These are phyloP conservation scores for Chlorophyllum brunneum DNA, from an alignment of 768 basidiomycete genomes.

Conservation along the genomic window DNA sequence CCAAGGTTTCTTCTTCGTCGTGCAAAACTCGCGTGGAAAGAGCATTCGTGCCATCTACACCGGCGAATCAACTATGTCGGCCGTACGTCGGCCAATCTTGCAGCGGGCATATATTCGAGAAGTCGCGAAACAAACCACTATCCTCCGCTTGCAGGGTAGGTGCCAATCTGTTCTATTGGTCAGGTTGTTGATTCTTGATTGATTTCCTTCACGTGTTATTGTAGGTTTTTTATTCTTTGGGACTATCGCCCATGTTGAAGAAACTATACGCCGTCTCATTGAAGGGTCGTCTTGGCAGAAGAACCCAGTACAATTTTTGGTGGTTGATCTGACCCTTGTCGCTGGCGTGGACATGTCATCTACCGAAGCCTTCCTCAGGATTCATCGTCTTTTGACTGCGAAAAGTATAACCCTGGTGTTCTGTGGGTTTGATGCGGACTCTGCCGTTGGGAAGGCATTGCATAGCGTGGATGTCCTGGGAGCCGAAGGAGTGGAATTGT, in stretches of 20 bases:
- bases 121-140: constrained; percentile 86
- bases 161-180: neutral
- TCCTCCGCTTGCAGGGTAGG: constrained; percentile 80
- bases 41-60: constrained; percentile 84
- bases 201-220: neutral
- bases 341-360: constrained; percentile 92
- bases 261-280: constrained; percentile 73
- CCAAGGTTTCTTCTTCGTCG: constrained; percentile 91
- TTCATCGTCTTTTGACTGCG: constrained; percentile 75
- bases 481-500: constrained; percentile 76
- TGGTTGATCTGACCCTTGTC: constrained; percentile 83
- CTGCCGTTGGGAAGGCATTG: constrained; percentile 68
- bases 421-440: constrained; percentile 71
- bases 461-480: constrained; percentile 76
- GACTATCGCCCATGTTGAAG: constrained; percentile 88
- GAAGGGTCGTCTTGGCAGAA: constrained; percentile 65
- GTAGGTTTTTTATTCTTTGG: constrained; percentile 88
- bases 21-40: constrained; percentile 82
- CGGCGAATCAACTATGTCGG: constrained; percentile 82
- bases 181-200: neutral
- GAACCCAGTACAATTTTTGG: constrained; percentile 83
- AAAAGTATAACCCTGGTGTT: constrained; percentile 84
- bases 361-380: constrained; percentile 90
- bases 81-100: constrained; percentile 83
- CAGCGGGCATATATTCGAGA: constrained; percentile 91